Conservation (phyloP, 768 basidiomycete species). For the button mushroom (Agaricus bisporus) region DNA sequence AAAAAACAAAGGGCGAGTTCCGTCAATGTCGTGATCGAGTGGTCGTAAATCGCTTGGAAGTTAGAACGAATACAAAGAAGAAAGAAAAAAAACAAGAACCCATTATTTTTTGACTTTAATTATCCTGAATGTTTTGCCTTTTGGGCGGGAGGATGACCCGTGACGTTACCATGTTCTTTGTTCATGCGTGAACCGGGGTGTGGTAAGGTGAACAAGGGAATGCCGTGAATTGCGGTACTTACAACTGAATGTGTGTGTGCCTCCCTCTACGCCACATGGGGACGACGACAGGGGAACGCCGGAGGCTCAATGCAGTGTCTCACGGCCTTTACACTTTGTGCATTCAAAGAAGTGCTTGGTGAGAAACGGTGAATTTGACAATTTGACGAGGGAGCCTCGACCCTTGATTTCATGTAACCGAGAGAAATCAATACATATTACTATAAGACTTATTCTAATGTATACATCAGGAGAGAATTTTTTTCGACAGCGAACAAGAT, state of each 20-base stretch:
- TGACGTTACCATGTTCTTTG: conserved; percentile 2
- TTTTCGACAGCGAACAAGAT: neutral
- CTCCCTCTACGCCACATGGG: neutral
- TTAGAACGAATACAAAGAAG: no score
- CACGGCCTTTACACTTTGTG: neutral
- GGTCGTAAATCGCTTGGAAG: no score
- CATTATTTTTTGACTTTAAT: neutral
- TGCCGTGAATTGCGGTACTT: conserved; percentile 9
- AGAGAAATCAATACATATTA: conserved; percentile 9
- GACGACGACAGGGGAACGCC: neutral
- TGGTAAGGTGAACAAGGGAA: neutral
- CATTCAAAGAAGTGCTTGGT: conserved; percentile 3
- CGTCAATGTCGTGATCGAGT: no score
- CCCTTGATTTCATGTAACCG: neutral
- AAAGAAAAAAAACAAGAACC: no score
- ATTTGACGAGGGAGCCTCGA: neutral
- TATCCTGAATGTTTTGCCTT: neutral
- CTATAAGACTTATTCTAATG: conserved; percentile 9
- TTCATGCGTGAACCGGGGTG: conserved; percentile 4
- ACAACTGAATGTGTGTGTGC: conserved; percentile 1
- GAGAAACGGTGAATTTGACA: neutral
- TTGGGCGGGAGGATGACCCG: neutral
- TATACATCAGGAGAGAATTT: conserved; percentile 1
- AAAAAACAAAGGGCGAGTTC: no score
- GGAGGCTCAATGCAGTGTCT: neutral